Evolutionary conservation across 257 asterid genomes (phyloP).

Genomic region (Verbascum thapsus): DNA sequence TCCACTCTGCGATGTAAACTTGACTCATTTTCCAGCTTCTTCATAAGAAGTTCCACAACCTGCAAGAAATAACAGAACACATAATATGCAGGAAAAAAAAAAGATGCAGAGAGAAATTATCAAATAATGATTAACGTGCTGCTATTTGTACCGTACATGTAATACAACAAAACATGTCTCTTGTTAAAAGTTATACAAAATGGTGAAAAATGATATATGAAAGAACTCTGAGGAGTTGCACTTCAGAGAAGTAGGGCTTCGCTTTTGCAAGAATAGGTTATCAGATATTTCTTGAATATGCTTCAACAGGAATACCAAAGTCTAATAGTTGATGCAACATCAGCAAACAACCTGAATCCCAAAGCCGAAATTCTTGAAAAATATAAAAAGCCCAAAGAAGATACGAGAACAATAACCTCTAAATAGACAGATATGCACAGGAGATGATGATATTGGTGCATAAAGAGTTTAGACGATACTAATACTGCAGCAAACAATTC

Average conservation of each 20-base stretch:
- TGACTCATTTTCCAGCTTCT: conserved; percentile 76
- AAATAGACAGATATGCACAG: too few relatives aligned
- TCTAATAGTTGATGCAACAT: too few relatives aligned
- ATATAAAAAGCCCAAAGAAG: too few relatives aligned
- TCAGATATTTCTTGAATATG: background rate
- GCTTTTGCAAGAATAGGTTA: background rate
- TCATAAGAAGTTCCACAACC: conserved; percentile 93
- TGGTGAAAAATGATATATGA: background rate
- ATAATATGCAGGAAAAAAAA: background rate
- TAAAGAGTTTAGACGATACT: too few relatives aligned
- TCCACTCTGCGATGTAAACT: conserved; percentile 85
- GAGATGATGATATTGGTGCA: too few relatives aligned
- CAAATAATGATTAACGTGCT: conserved; percentile 12
- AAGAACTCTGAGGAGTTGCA: background rate
- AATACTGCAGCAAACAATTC: too few relatives aligned
- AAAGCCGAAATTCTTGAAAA: too few relatives aligned
- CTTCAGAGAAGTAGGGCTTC: background rate
- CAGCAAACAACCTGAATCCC: too few relatives aligned
- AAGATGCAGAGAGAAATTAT: conserved; percentile 4
- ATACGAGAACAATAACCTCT: too few relatives aligned
- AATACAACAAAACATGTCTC: background rate
- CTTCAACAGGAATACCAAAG: background rate
- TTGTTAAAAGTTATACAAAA: background rate
- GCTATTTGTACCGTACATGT: too few relatives aligned
- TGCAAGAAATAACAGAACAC: conserved; percentile 36